Evolutionary conservation across 2,329 filamentous ascomycete species (phyloP), one percentile per base, ranked within the genome.

Genomic region (Colletotrichum cereale): DNA sequence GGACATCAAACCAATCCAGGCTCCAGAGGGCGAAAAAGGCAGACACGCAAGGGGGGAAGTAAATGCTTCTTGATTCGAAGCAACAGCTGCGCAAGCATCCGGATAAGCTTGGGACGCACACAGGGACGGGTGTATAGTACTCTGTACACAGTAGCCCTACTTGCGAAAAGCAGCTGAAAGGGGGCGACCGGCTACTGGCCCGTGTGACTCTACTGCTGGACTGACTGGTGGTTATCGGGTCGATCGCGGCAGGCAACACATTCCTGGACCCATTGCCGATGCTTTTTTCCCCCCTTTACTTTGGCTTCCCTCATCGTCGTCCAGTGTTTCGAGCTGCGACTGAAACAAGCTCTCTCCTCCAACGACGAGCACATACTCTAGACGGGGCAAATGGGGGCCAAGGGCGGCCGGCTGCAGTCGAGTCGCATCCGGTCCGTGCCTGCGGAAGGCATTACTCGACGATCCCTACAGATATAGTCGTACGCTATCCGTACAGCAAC

Each of bases 361-460:
- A 31, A 60, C 38, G 53, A 29, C 50, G 8, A 44, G 47, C 63
- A 62, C 67, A 71, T 68, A 65, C 65, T 42, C 44, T 26, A 26
- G 38, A n/a, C 31, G 55, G 36, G 18, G 16, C 42, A 21, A n/a
- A n/a, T 10, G 5, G 50, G 44, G 8, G 11, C 12, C 4, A 16
- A 42, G 44, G 34, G 18, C 65, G 29, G 31, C 68, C 68, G 58
- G 68, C 65, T 63, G 58, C 68, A 57, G 21, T 53, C 24, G 58
- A 69, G 65, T 68, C 68, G 65, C 38, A 63, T 64, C 53, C 58
- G 58, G 58, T 63, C 69, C 58, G 69, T 69, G 65, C 69, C 52
- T 64, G 38, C 42, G 38, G 63, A 53, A 29, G 65, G 8, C 57
- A 66, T 69, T 56, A 69, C 65, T 72, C 69, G 69, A 64, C 58